Percentiles rank a stretch among this genome's conserved stretches.
Evolutionary conservation across 148 eudicot genomes (phyloP).

Genomic region (Spergularia bocconei): DNA sequence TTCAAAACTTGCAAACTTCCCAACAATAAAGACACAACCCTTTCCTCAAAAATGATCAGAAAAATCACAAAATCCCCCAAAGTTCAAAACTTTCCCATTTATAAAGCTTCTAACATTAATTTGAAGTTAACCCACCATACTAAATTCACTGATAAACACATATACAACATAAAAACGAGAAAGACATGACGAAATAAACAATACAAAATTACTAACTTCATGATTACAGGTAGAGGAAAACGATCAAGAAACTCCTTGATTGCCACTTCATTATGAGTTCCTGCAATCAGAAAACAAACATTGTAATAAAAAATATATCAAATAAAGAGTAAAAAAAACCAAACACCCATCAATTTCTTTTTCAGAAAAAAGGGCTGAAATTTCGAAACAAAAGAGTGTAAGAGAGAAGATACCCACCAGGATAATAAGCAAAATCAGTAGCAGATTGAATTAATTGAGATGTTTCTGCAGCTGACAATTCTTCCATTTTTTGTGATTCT

Average conservation of each 20-base stretch:
- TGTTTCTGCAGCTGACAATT: constrained; percentile 32
- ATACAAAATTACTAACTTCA: constrained; percentile 37
- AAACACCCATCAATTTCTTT: not conserved
- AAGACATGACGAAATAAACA: not conserved
- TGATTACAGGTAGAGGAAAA: constrained; percentile 76
- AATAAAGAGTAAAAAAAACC: too few species aligned
- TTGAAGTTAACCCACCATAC: not conserved
- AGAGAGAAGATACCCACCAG: constrained; percentile 27
- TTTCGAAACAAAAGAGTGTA: not conserved
- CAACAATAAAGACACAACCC: not conserved
- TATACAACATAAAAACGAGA: not conserved
- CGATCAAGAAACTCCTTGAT: constrained; percentile 60
- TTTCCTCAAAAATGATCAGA: not conserved
- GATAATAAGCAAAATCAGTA: constrained; percentile 51
- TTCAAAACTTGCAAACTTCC: not conserved
- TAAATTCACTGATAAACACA: not conserved
- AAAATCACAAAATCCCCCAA: not conserved
- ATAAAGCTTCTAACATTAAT: not conserved
- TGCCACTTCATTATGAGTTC: constrained; percentile 50
- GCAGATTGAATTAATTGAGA: constrained; percentile 44
- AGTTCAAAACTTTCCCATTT: not conserved
- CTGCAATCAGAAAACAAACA: constrained; percentile 30
- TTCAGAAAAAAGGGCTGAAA: not conserved
- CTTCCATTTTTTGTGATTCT: constrained; percentile 26
- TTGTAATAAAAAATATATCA: too few species aligned